Conservation (phyloP, 2,329 filamentous ascomycete species). For the Penicillium palitans region DNA sequence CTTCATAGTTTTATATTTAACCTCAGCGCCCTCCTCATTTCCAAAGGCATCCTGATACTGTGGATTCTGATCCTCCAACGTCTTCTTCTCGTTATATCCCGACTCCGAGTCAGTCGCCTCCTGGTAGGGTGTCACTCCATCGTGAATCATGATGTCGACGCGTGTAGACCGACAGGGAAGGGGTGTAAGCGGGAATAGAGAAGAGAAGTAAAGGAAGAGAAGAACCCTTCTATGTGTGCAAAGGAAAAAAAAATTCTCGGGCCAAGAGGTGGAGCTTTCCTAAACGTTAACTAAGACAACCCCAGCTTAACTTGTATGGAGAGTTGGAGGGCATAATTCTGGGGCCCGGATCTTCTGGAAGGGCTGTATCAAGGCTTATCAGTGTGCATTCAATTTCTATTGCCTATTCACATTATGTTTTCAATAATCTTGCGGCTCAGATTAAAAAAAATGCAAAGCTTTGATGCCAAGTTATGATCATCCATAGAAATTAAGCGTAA, state of each 20-base stretch:
- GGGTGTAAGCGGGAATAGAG: background rate
- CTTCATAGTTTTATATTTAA: constrained; percentile 28
- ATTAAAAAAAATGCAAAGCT: background rate
- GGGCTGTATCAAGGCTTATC: constrained; percentile 8
- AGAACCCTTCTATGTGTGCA: constrained; percentile 13
- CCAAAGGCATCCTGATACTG: constrained; percentile 23
- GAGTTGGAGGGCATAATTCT: constrained; percentile 15
- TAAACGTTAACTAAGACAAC: constrained; percentile 20
- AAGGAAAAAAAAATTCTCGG: constrained; percentile 11
- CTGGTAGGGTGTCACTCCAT: constrained; percentile 16
- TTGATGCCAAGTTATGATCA: constrained; percentile 12
- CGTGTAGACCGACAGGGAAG: background rate
- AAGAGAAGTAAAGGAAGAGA: background rate
- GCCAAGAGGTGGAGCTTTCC: constrained; percentile 18
- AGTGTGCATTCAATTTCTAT: constrained; percentile 6
- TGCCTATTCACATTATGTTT: constrained; percentile 17
- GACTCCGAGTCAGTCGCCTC: constrained; percentile 21
- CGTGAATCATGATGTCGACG: constrained; percentile 17
- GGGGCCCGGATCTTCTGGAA: constrained; percentile 20
- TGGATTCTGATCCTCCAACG: constrained; percentile 9
- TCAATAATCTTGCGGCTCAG: background rate
- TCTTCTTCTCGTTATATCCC: constrained; percentile 20
- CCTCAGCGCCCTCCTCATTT: constrained; percentile 21
- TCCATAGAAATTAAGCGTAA: constrained; percentile 21
- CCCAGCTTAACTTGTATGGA: constrained; percentile 14